Base-by-base conservation (phyloP, 192 early-diverging fungal species). In the Backusella sp. region DNA sequence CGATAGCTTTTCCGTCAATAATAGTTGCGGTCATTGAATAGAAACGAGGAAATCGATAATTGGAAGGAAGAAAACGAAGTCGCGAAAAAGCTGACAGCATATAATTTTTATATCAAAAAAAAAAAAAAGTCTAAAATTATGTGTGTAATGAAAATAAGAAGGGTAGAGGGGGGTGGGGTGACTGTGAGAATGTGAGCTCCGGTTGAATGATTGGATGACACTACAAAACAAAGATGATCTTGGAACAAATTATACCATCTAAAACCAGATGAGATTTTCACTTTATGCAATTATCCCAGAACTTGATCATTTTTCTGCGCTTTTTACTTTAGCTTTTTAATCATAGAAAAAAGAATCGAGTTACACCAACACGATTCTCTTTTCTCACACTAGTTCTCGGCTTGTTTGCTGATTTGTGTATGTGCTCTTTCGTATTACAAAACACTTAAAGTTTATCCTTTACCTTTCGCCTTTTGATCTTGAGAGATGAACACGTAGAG, bases 1-100 rank as follows among this genome's bases (percentile, higher is more conserved):
- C 91, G 78, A 94, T 86, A 32, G 86, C 83, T 78, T 95, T 95
- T 70, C 94, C 94, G 74, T 95, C 91, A 84, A 95, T 91, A 28
- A 94, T 52, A 71, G 84, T 84, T 4, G 91, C 89, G 34, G 76
- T 59, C 83, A 84, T 84, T 32, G 70, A 73, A 34, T 68, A 74
- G 26, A 32, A 68, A 42, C 36, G 75, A 36, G 26, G 23, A 23
- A 28, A 70, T 42, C 23, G 39, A 70, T 44, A 30, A 26, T 39
- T 41, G 36, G 69, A 70, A 70, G 69, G 41, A 70, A 70, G 35
- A 42, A 39, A 41, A n/a, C 68, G 17, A 12, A 39, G 36, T 44
- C 69, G 69, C 37, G 69, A 36, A 26, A 70, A 46, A 28, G 69
- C 37, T 46, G 69, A 70, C 69, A 70, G 69, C 69, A 70, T 70